phyloP scores from a whole-genome alignment of 2,329 filamentous ascomycete genomes.

The Orbilia blumenaviensis region DNA sequence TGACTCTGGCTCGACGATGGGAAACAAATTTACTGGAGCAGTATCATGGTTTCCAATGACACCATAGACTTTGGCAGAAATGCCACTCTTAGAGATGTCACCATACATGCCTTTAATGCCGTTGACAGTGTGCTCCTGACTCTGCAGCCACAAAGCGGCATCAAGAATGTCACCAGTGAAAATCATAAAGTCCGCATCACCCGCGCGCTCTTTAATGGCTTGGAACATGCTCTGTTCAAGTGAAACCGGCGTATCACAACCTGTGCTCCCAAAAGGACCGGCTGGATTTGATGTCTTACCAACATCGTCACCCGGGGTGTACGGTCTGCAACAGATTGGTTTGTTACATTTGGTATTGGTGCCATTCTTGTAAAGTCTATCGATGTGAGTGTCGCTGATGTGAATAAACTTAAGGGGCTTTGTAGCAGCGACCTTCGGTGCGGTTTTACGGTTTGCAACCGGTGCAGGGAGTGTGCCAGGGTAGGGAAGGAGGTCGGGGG shows the following conservation, averaged over 20 bases:
- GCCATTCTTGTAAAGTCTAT: conserved; percentile 67
- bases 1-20: conserved; percentile 59
- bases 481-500: conserved; percentile 29
- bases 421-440: not conserved
- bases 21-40: conserved; percentile 67
- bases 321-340: conserved; percentile 70
- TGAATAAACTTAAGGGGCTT: conserved; percentile 65
- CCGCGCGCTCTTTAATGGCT: conserved; percentile 59
- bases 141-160: conserved; percentile 66
- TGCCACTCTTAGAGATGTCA: conserved; percentile 61
- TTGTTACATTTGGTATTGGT: conserved; percentile 68
- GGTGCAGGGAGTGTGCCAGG: conserved; percentile 38
- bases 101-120: conserved; percentile 64
- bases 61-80: conserved; percentile 65
- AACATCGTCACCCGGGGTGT: conserved; percentile 64
- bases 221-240: conserved; percentile 67
- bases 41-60: conserved; percentile 70
- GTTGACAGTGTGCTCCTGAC: conserved; percentile 58
- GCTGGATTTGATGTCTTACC: conserved; percentile 66
- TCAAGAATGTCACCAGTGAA: conserved; percentile 71
- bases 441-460: conserved; percentile 9
- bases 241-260: conserved; percentile 66
- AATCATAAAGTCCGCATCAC: conserved; percentile 66
- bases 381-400: conserved; percentile 70
- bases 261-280: conserved; percentile 66